Base-by-base conservation (phyloP, 1,284 basidiomycete species). In the Sporisorium graminicola region DNA sequence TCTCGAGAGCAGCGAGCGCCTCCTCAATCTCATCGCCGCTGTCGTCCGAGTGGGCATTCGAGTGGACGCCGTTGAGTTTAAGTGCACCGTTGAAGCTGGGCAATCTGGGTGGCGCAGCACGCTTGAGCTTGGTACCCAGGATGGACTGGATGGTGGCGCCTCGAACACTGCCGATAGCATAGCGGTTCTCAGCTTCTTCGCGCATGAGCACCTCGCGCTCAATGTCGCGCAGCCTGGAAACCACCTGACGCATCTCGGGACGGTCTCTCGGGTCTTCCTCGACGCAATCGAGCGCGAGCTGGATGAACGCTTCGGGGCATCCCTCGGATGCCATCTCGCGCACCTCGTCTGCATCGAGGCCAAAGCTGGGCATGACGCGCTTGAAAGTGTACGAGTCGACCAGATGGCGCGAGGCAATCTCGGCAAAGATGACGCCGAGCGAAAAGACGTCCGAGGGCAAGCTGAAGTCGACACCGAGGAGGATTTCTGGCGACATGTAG, bases 371-470 rank as follows among this genome's bases (percentile, higher is more conserved):
- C 58, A 80, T 76, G 50, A 58, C 49, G 14, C 78, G 67, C 53
- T 65, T 78, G 75, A 78, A 79, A 6, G 79, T 80, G 47, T 71
- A 51, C 90, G 83, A 86, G 75, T 95, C 94, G 0, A 95, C 94
- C 22, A 98, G 89, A 64, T 89, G 90, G n/a, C 95, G 89, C 0
- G 93, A 90, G 1, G 91, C 89, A 77, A 99, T 93, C 87, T 99
- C 96, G 82, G 93, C 93, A 80, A 97, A 92, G 79, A 99, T 96
- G 84, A 99, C 91, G 0, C 95, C 96, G 22, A 98, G 90, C 7
- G 94, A 95, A 86, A 94, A 98, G 13, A 98, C 91, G 84, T 99
- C 96, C 8, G 95, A 96, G 3, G 94, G 92, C 8, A 98, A 90
- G 83, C 94, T 92, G 81, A 98, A 98, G 80, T 94, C 92, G 60